Percentiles rank a stretch among this genome's conserved stretches.
Evolutionary conservation across 2,329 filamentous ascomycete species (phyloP).

Genomic region (Neopestalotiopsis sp.): DNA sequence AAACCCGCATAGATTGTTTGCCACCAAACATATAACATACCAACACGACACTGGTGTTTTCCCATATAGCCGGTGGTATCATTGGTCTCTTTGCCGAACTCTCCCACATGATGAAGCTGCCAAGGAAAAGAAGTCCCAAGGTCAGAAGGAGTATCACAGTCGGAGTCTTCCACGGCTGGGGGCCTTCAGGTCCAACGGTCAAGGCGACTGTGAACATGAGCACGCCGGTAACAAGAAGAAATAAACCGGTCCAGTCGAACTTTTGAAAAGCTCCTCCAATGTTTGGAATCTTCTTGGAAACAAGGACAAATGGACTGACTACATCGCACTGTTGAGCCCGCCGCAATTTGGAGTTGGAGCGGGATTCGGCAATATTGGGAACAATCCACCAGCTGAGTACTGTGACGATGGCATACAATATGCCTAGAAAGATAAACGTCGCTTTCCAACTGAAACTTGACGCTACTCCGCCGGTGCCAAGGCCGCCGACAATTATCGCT

Average conservation of each 20-base stretch:
- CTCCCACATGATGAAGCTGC: constrained; percentile 40
- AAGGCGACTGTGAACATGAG: constrained; percentile 37
- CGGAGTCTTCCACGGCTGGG: constrained; percentile 40
- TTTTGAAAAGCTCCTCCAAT: constrained; percentile 25
- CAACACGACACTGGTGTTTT: constrained; percentile 34
- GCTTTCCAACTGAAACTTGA: constrained; percentile 37
- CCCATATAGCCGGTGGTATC: constrained; percentile 38
- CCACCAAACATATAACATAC: constrained; percentile 25
- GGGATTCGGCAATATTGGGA: constrained; percentile 32
- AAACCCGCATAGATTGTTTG: not conserved
- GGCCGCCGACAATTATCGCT: constrained; percentile 39
- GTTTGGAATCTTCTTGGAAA: constrained; percentile 1
- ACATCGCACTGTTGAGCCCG: not conserved
- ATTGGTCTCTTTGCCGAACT: constrained; percentile 36
- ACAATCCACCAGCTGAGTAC: constrained; percentile 34
- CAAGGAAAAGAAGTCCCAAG: constrained; percentile 34
- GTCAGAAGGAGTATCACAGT: constrained; percentile 38
- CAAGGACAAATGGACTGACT: constrained; percentile 7
- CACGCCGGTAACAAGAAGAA: constrained; percentile 35
- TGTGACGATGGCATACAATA: constrained; percentile 33
- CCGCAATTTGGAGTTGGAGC: constrained; percentile 15
- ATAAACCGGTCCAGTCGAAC: constrained; percentile 38
- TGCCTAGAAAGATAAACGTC: constrained; percentile 36
- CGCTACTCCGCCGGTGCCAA: constrained; percentile 38
- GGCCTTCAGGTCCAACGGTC: constrained; percentile 38